Base-by-base conservation (phyloP, 1,139 yeast genomes). In the Pichia sp. region DNA sequence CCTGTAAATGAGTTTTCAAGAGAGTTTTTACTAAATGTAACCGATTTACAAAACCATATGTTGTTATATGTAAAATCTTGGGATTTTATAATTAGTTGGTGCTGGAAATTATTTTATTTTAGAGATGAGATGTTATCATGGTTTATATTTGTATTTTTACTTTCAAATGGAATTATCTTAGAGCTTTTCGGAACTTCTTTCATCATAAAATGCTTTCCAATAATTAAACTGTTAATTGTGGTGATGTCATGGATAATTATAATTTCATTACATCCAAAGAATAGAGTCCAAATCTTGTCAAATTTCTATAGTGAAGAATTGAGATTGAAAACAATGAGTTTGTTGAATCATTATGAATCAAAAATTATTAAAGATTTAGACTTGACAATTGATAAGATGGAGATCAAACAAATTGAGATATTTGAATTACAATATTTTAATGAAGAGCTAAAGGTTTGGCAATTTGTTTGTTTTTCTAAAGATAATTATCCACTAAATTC, bases 31-130 rank as follows among this genome's bases (percentile, higher is more conserved):
- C 63, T 87, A 50, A 87, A 87, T 60, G 68, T 86, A 55, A 86
- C 95, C 0, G 96, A 87, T 64, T 69, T 87, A 46, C 96, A 87
- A 58, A 87, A 87, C 60, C 82, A 80, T 55, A 82, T 85, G 87
- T 62, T 80, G n/a, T 60, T 80, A 20, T 86, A 81, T 57, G 78
- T 83, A 10, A 62, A 67, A n/a, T 64, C 70, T 0, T 87, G 81
- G 70, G 94, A 87, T 62, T 68, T 70, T 31, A 48, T 76, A 6
- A 66, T 71, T 25, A 65, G 71, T 59, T 49, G 76, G 41, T 68
- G 85, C 27, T 64, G 68, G 27, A 78, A 77, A 50, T 79, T 81
- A 59, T 77, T 85, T 1, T 82, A 74, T 59, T 87, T 81, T 60
- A 71, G 72, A 49, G 78, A 82, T 58, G 90, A 82, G 55, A 73